Evolutionary conservation across 2,329 filamentous ascomycete genomes (phyloP).

Genomic region (Fusarium illudens): DNA sequence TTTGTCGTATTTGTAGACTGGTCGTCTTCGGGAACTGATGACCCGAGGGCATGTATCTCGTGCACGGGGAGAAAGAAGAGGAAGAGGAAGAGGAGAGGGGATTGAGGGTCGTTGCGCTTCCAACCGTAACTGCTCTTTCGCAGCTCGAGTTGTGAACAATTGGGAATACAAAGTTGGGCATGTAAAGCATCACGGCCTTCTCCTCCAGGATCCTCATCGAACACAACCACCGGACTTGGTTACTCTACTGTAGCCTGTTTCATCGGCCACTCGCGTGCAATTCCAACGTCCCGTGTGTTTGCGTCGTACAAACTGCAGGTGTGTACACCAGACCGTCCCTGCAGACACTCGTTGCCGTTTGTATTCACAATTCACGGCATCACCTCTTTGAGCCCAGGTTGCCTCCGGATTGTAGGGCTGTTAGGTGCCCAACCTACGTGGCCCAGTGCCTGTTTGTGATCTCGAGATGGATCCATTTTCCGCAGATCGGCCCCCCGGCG

Average conservation of each 20-base stretch:
- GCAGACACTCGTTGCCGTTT: not conserved
- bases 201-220: not conserved
- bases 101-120: not conserved
- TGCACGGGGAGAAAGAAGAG: not conserved
- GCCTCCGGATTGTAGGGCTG: not conserved
- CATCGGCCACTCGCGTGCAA: not conserved
- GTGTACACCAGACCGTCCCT: not conserved
- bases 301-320: not conserved
- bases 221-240: not conserved
- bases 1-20: not conserved
- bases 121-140: not conserved
- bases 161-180: not conserved
- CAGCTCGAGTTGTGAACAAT: not conserved
- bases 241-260: not conserved
- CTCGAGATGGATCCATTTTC: not conserved
- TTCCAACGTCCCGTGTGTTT: not conserved
- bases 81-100: not conserved
- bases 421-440: not conserved
- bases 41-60: not conserved
- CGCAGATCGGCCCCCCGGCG: not conserved
- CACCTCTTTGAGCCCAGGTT: not conserved
- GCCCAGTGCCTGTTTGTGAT: not conserved
- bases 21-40: not conserved
- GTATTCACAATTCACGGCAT: not conserved
- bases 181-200: not conserved